A percentile compares a stretch with the other conserved stretches of the same genome.
phyloP scores from a whole-genome alignment of 139 green algal genomes.

The Micractinium sp. region DNA sequence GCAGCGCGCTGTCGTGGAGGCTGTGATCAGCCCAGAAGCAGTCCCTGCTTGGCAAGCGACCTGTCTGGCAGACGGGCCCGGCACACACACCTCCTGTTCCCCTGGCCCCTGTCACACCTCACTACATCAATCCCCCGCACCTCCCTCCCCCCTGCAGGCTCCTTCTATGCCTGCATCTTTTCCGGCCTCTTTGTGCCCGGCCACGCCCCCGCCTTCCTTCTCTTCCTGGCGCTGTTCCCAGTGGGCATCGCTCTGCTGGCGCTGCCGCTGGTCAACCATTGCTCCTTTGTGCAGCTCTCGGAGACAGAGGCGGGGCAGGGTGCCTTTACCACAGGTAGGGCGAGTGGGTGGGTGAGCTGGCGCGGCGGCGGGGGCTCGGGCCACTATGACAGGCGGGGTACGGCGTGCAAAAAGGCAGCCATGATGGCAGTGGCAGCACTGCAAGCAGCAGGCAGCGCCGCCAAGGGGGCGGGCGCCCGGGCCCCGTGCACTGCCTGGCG shows the following conservation, averaged over 20 bases:
- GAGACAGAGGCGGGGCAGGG: neutral
- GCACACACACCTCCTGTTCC: neutral
- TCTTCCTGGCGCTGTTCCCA: conserved; percentile 60
- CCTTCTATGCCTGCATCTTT: conserved; percentile 58
- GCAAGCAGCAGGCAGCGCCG: neutral
- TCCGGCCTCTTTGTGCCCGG: conserved; percentile 42
- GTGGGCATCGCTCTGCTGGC: conserved; percentile 24
- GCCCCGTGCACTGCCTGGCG: neutral
- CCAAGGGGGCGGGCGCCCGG: neutral
- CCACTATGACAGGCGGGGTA: too few species aligned
- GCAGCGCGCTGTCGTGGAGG: too few species aligned
- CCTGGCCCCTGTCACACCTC: too few species aligned
- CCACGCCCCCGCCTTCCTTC: conserved; percentile 55
- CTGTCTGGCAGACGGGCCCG: neutral
- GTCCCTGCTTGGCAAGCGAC: too few species aligned
- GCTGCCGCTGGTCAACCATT: conserved; percentile 58
- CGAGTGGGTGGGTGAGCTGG: neutral
- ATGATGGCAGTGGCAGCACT: neutral
- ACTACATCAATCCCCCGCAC: neutral
- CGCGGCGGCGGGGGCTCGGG: too few species aligned
- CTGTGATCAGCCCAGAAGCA: too few species aligned
- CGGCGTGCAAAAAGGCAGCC: too few species aligned
- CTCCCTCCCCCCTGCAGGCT: neutral
- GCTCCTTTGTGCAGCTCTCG: conserved; percentile 17
- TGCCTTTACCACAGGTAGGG: conserved; percentile 25